These are phyloP conservation scores for Candida ortonii DNA, from an alignment of 805 yeast species.

Conservation along the genomic window DNA sequence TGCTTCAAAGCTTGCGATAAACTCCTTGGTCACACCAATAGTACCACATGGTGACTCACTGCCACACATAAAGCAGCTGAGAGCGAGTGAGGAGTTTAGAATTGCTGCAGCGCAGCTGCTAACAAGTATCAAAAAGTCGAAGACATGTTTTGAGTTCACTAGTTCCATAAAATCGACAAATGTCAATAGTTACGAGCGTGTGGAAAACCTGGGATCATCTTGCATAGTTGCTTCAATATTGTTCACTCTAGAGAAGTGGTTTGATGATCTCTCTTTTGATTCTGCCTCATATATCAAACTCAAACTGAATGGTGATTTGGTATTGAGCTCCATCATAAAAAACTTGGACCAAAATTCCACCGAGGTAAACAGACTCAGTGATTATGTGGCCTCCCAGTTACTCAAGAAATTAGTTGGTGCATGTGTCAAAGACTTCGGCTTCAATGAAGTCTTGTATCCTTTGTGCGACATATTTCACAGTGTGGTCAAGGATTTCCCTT, in stretches of 20 bases:
- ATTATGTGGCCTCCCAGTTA: constrained; percentile 52
- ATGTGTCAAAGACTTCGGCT: constrained; percentile 76
- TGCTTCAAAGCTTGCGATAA: constrained; percentile 45
- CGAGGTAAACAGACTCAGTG: constrained; percentile 38
- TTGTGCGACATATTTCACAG: constrained; percentile 66
- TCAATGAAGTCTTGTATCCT: constrained; percentile 62
- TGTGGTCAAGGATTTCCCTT: constrained; percentile 62
- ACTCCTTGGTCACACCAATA: constrained; percentile 43
- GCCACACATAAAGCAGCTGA: constrained; percentile 26
- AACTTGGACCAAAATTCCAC: constrained; percentile 41
- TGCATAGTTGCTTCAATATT: constrained; percentile 55
- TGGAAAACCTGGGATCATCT: constrained; percentile 56
- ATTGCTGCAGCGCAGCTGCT: constrained; percentile 32
- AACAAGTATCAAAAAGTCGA: constrained; percentile 55
- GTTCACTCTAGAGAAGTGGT: constrained; percentile 62
- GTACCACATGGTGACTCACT: constrained; percentile 19
- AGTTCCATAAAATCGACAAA: constrained; percentile 11
- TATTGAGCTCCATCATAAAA: constrained; percentile 44
- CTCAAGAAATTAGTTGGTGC: constrained; percentile 63
- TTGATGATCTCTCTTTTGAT: constrained; percentile 49
- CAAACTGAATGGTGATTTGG: constrained; percentile 36
- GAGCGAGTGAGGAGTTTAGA: constrained; percentile 26
- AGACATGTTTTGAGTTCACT: constrained; percentile 53
- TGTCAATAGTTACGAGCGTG: constrained; percentile 36
- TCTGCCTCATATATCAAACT: constrained; percentile 49